These are phyloP conservation scores for Sphagnum tenellum DNA, from an alignment of 225 moss, liverwort and hornwort genomes.

Conservation along the genomic window DNA sequence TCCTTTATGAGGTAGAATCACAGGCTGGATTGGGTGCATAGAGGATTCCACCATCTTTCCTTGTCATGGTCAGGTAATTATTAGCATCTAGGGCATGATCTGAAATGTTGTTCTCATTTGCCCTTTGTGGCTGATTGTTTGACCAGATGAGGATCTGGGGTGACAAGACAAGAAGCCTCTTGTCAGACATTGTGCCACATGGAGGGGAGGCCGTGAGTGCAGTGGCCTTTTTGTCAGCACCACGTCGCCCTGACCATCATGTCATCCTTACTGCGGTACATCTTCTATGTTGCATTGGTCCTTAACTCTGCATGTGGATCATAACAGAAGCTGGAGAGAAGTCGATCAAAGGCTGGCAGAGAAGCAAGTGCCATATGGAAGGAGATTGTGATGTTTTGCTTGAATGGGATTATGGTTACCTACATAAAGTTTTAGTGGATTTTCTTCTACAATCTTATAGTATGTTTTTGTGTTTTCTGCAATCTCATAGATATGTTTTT, in stretches of 20 bases:
- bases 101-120: background rate
- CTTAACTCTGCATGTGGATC: background rate
- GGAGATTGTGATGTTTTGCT: background rate
- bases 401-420: background rate
- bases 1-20: background rate
- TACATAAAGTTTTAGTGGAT: background rate
- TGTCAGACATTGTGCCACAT: slow-evolving; percentile 68
- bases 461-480: background rate
- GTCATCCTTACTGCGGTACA: slow-evolving; percentile 84
- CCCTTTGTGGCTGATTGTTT: background rate
- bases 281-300: background rate
- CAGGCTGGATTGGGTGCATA: too few relatives aligned
- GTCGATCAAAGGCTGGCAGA: too few relatives aligned
- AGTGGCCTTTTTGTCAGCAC: slow-evolving; percentile 78
- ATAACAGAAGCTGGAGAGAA: background rate
- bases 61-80: background rate
- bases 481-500: too few relatives aligned
- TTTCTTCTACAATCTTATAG: background rate
- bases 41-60: too few relatives aligned
- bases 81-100: background rate
- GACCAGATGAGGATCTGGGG: slow-evolving; percentile 91
- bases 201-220: slow-evolving; percentile 80
- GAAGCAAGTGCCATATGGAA: too few relatives aligned
- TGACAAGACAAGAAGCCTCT: slow-evolving; percentile 46
- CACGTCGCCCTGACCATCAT: slow-evolving; percentile 57